A percentile compares a stretch with the other conserved stretches of the same genome.
These are phyloP conservation scores for Trichocomaceae sp. DNA, from an alignment of 2,329 filamentous ascomycete species.

Conservation along the genomic window DNA sequence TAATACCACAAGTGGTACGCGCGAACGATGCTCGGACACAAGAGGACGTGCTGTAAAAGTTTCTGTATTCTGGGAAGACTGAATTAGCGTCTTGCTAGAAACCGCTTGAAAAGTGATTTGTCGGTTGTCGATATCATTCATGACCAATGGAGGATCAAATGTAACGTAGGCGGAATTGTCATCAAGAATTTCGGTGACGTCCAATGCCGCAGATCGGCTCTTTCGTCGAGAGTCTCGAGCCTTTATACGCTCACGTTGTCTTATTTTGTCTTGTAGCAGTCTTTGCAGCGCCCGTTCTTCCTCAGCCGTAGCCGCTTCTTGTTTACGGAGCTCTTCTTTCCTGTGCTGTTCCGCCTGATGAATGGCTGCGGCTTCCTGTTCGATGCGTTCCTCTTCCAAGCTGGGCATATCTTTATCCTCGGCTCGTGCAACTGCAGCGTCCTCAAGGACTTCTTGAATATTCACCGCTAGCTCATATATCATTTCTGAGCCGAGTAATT, in stretches of 20 bases:
- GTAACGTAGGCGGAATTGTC: slow-evolving; percentile 32
- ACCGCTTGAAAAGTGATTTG: slow-evolving; percentile 64
- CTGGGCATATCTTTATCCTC: slow-evolving; percentile 73
- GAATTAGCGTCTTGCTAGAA: slow-evolving; percentile 60
- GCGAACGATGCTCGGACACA: slow-evolving; percentile 48
- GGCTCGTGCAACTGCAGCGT: slow-evolving; percentile 71
- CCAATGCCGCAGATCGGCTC: slow-evolving; percentile 30
- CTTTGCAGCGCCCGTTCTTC: slow-evolving; percentile 36
- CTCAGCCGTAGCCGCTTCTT: slow-evolving; percentile 36
- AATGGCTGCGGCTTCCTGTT: slow-evolving; percentile 67
- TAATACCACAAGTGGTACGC: slow-evolving; percentile 59
- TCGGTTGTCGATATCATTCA: slow-evolving; percentile 59
- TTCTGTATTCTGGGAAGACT: slow-evolving; percentile 59
- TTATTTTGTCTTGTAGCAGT: slow-evolving; percentile 34
- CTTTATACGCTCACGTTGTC: slow-evolving; percentile 32
- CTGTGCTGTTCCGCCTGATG: slow-evolving; percentile 45
- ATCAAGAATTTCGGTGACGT: slow-evolving; percentile 26
- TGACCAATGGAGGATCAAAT: slow-evolving; percentile 43
- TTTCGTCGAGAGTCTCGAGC: slow-evolving; percentile 34
- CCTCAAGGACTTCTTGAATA: slow-evolving; percentile 68
- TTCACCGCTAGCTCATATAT: slow-evolving; percentile 56
- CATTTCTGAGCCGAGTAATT: slow-evolving; percentile 57
- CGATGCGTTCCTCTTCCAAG: slow-evolving; percentile 79
- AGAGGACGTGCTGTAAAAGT: slow-evolving; percentile 64
- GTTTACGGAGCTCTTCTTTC: slow-evolving; percentile 43